Percentiles rank a stretch among this genome's conserved stretches.
phyloP scores from a whole-genome alignment of 805 yeast genomes.

The Brettanomyces custersianus region DNA sequence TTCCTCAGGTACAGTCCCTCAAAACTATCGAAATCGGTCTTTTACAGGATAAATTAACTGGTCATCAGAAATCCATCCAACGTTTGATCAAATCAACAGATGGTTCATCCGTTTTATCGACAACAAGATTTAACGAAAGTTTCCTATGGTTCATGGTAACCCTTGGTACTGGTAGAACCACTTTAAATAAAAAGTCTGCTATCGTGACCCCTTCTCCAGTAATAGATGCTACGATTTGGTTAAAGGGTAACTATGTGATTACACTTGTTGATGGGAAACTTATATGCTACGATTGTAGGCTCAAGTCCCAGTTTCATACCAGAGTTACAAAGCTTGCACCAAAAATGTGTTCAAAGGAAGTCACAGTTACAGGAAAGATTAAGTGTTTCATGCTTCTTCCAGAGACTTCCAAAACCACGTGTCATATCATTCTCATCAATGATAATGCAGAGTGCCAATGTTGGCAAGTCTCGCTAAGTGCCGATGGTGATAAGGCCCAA shows the following conservation, averaged over 20 bases:
- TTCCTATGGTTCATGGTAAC: conserved; percentile 47
- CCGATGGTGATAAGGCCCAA: conserved; percentile 21
- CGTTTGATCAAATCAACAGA: conserved; percentile 56
- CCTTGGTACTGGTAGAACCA: conserved; percentile 17
- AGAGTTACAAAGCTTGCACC: conserved; percentile 20
- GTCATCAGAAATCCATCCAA: conserved; percentile 76
- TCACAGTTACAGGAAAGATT: conserved; percentile 9
- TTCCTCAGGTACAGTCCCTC: neutral
- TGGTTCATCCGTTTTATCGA: conserved; percentile 52
- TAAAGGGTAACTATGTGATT: conserved; percentile 36
- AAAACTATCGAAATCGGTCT: conserved; percentile 16
- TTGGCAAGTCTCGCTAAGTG: conserved; percentile 30
- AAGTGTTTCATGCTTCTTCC: conserved; percentile 28
- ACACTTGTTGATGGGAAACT: conserved; percentile 36
- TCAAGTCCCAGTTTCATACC: conserved; percentile 12
- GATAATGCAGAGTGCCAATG: conserved; percentile 26
- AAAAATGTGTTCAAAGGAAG: conserved; percentile 8
- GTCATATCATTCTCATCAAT: conserved; percentile 45
- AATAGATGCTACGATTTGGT: conserved; percentile 38
- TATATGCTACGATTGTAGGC: conserved; percentile 55
- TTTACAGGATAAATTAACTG: conserved; percentile 58
- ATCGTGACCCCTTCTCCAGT: conserved; percentile 38
- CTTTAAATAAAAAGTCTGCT: conserved; percentile 27
- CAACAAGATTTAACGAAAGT: conserved; percentile 54
- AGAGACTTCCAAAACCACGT: conserved; percentile 20